Conservation (phyloP, 2,329 filamentous ascomycete species). For the Apiospora malaysiana region DNA sequence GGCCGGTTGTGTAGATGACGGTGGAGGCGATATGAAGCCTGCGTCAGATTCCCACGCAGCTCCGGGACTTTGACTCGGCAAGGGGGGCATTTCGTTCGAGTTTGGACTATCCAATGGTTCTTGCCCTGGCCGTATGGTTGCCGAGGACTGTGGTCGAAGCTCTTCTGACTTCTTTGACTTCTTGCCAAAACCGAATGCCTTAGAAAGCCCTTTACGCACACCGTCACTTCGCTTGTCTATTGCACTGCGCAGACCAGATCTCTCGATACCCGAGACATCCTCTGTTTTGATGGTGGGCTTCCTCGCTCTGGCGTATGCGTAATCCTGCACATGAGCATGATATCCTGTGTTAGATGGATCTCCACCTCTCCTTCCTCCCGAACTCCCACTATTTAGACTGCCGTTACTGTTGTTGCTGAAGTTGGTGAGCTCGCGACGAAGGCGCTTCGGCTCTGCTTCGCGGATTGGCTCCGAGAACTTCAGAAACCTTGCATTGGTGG, state of each 20-base stretch:
- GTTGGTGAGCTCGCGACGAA: constrained; percentile 34
- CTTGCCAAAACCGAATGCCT: constrained; percentile 59
- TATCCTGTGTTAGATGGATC: constrained; percentile 27
- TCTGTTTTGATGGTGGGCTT: constrained; percentile 53
- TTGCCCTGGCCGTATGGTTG: constrained; percentile 42
- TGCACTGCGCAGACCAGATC: constrained; percentile 56
- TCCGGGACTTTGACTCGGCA: constrained; percentile 28
- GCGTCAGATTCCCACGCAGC: constrained; percentile 32
- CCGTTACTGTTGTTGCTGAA: constrained; percentile 39
- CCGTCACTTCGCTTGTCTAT: constrained; percentile 63
- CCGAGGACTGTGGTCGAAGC: constrained; percentile 44
- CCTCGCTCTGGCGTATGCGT: constrained; percentile 49
- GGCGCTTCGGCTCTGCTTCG: constrained; percentile 39
- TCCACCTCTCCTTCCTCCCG: constrained; percentile 41
- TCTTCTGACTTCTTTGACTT: constrained; percentile 45
- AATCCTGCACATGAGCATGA: constrained; percentile 47
- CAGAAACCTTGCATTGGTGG: constrained; percentile 50
- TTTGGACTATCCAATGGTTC: constrained; percentile 31
- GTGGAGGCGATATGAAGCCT: constrained; percentile 45
- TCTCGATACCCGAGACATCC: constrained; percentile 60
- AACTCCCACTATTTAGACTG: constrained; percentile 47
- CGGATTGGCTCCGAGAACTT: constrained; percentile 50
- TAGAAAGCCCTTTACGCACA: constrained; percentile 58
- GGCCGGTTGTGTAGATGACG: constrained; percentile 49
- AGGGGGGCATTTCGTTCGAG: constrained; percentile 33